These are phyloP conservation scores for Linum tenue DNA, from an alignment of 345 rosid species.

Conservation along the genomic window DNA sequence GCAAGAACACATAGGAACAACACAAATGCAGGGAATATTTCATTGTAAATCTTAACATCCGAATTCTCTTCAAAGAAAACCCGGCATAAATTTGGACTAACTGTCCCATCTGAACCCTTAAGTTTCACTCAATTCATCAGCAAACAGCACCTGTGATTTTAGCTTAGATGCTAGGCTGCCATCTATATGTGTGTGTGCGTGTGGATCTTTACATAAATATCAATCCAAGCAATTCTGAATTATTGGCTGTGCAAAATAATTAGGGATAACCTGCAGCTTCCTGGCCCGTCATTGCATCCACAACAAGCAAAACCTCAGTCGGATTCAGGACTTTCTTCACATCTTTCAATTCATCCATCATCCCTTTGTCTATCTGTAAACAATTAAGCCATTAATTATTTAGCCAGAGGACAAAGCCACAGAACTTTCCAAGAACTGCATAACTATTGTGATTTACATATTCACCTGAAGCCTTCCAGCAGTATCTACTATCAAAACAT, in stretches of 20 bases:
- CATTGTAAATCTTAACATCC: not conserved
- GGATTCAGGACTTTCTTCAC: constrained; percentile 78
- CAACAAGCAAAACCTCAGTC: constrained; percentile 89
- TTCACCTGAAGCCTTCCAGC: constrained; percentile 98
- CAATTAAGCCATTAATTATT: constrained; percentile 2
- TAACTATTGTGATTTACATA: not conserved
- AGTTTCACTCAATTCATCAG: not conserved
- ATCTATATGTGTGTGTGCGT: not conserved
- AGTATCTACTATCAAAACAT: constrained; percentile 87
- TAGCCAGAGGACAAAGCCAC: constrained; percentile 1
- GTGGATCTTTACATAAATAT: too few species aligned
- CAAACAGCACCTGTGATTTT: not conserved
- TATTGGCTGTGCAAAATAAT: not conserved
- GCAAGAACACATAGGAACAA: too few species aligned
- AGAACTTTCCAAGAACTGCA: constrained; percentile 1
- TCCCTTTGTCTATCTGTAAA: constrained; percentile 77
- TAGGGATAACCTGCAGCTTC: constrained; percentile 76
- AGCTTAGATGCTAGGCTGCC: not conserved
- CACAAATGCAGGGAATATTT: too few species aligned
- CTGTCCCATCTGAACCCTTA: not conserved
- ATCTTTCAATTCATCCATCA: constrained; percentile 97
- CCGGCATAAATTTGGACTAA: not conserved
- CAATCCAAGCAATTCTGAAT: not conserved
- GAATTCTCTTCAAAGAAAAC: not conserved
- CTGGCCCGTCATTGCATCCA: constrained; percentile 99